Evolutionary conservation across 495 filamentous ascomycete species (phyloP).

Genomic region (Platismatia glauca): DNA sequence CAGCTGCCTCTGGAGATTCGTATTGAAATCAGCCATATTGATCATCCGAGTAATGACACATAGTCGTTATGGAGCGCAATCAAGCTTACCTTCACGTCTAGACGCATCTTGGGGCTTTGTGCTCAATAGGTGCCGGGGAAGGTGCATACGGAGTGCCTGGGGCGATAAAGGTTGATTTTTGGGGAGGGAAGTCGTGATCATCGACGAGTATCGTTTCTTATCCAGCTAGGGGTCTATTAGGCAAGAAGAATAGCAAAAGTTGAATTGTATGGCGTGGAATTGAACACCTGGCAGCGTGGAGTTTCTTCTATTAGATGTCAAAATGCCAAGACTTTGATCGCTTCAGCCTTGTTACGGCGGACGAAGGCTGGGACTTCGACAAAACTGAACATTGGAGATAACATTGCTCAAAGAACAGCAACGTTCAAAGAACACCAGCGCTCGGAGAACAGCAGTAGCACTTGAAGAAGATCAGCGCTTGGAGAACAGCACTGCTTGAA

Average conservation of each 20-base stretch:
- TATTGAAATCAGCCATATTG: conserved; percentile 28
- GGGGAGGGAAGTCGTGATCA: not conserved
- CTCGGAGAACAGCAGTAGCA: too few species aligned
- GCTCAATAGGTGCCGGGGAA: not conserved
- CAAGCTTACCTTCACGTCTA: conserved; percentile 81
- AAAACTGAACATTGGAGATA: too few species aligned
- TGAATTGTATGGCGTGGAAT: not conserved
- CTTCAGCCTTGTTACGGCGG: too few species aligned
- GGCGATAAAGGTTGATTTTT: not conserved
- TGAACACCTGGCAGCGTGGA: conserved; percentile 1
- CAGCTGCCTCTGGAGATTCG: conserved; percentile 56
- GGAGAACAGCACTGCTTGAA: too few species aligned
- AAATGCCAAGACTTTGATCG: conserved; percentile 13
- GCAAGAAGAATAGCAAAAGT: not conserved
- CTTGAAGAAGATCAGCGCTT: too few species aligned
- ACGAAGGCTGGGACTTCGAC: too few species aligned
- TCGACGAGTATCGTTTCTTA: not conserved
- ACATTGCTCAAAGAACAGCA: too few species aligned
- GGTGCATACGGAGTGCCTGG: not conserved
- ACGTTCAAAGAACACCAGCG: too few species aligned
- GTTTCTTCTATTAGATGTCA: conserved; percentile 5
- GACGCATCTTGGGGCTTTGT: conserved; percentile 57
- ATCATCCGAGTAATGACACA: not conserved
- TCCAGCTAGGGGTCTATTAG: not conserved
- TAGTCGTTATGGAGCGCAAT: not conserved